phyloP scores from a whole-genome alignment of 768 basidiomycete genomes.

The Agrocybe chaxingu region DNA sequence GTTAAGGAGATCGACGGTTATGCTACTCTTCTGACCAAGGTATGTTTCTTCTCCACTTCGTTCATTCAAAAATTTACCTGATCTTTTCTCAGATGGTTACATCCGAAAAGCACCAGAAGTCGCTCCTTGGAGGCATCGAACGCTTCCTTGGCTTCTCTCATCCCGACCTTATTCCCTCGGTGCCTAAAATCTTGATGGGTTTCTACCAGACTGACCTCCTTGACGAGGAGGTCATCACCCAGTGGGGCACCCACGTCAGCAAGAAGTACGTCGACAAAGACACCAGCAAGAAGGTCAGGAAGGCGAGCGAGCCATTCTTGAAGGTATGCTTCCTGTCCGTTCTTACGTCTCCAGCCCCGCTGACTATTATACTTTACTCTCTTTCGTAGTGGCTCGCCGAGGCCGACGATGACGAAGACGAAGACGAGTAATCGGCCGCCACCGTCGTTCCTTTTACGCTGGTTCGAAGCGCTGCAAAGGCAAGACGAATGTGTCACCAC shows the following conservation, averaged over 20 bases:
- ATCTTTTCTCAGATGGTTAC: constrained; percentile 63
- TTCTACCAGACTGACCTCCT: constrained; percentile 91
- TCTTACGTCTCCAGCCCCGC: constrained; percentile 5
- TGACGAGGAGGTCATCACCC: constrained; percentile 84
- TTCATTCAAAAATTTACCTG: constrained; percentile 4
- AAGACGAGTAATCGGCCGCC: constrained; percentile 31
- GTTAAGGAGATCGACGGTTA: constrained; percentile 63
- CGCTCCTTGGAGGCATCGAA: constrained; percentile 91
- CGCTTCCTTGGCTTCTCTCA: constrained; percentile 73
- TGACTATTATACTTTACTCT: background rate
- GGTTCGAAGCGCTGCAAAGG: background rate
- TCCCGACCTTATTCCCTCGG: constrained; percentile 63
- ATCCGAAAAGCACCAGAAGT: constrained; percentile 94
- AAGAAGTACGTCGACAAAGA: constrained; percentile 97
- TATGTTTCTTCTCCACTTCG: constrained; percentile 26
- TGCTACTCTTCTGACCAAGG: constrained; percentile 73
- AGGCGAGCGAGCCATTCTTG: constrained; percentile 93
- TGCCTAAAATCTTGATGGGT: constrained; percentile 92
- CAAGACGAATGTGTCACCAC: no score
- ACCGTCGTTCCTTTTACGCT: background rate
- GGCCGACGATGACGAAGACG: constrained; percentile 78
- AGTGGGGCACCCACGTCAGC: constrained; percentile 96
- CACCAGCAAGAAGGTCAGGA: constrained; percentile 91
- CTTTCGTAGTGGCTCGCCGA: constrained; percentile 75
- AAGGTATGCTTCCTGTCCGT: constrained; percentile 49